Evolutionary conservation across 257 asterid species (phyloP).

Genomic region (Solanum chiquidenum): DNA sequence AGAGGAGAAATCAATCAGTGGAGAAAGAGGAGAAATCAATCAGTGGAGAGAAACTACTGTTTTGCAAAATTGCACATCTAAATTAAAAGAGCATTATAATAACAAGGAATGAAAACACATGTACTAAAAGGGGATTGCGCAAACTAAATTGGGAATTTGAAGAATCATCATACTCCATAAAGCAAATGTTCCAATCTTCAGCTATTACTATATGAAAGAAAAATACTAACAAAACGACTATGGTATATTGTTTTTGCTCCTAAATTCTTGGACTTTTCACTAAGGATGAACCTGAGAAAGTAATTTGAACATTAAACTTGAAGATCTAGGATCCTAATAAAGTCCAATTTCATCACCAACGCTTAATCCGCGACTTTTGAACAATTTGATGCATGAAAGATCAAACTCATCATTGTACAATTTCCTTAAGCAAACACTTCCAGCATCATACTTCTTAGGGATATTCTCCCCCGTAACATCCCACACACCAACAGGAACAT

Average conservation of each 20-base stretch:
- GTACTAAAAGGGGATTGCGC: no score
- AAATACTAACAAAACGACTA: background rate
- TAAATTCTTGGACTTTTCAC: background rate
- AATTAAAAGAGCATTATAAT: no score
- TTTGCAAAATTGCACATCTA: background rate
- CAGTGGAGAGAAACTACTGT: no score
- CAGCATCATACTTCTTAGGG: slow-evolving; percentile 15
- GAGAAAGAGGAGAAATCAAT: background rate
- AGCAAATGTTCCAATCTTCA: background rate
- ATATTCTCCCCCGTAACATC: slow-evolving; percentile 24
- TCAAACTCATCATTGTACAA: slow-evolving; percentile 11
- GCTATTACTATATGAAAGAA: no score
- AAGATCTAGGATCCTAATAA: slow-evolving; percentile 27
- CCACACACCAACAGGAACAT: slow-evolving; percentile 27
- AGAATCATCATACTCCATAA: background rate
- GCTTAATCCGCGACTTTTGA: slow-evolving; percentile 12
- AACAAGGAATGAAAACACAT: no score
- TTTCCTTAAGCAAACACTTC: slow-evolving; percentile 12
- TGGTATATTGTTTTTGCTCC: background rate
- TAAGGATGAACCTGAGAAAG: background rate
- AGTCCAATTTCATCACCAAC: slow-evolving; percentile 34
- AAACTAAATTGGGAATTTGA: background rate
- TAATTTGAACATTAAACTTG: slow-evolving; percentile 17
- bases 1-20: no score
- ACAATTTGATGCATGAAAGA: slow-evolving; percentile 22